These are phyloP conservation scores for Petunia axillaris DNA, from an alignment of 257 asterid species.

Conservation along the genomic window DNA sequence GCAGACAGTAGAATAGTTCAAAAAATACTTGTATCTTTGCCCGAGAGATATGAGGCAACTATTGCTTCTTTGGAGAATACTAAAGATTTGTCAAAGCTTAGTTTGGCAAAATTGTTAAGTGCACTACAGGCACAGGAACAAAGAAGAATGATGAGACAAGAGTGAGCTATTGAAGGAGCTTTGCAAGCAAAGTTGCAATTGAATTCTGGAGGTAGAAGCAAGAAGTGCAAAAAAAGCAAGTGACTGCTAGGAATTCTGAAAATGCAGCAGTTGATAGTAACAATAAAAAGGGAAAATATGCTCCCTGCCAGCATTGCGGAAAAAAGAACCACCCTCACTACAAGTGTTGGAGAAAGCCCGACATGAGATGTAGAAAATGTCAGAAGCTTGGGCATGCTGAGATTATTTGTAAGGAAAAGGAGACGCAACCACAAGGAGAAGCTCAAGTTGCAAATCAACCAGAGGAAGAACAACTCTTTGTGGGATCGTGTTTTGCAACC, in stretches of 20 bases:
- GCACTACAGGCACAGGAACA: no score
- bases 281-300: background rate
- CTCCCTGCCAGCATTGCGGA: background rate
- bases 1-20: background rate
- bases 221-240: background rate
- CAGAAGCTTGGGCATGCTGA: no score
- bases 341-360: slow-evolving; percentile 10
- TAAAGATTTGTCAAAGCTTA: background rate
- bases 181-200: background rate
- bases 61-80: slow-evolving; percentile 1
- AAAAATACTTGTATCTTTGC: slow-evolving; percentile 13
- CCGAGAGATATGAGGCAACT: slow-evolving; percentile 17
- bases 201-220: background rate
- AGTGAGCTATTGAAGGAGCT: background rate
- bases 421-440: background rate
- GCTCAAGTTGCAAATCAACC: background rate
- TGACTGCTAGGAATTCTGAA: no score
- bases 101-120: no score
- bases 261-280: no score
- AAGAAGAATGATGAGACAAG: background rate
- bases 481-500: no score
- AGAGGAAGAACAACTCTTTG: background rate
- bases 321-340: background rate
- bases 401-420: background rate
- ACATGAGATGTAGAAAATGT: background rate